Conservation (phyloP, 192 early-diverging fungal genomes). For the Podila minutissima region DNA sequence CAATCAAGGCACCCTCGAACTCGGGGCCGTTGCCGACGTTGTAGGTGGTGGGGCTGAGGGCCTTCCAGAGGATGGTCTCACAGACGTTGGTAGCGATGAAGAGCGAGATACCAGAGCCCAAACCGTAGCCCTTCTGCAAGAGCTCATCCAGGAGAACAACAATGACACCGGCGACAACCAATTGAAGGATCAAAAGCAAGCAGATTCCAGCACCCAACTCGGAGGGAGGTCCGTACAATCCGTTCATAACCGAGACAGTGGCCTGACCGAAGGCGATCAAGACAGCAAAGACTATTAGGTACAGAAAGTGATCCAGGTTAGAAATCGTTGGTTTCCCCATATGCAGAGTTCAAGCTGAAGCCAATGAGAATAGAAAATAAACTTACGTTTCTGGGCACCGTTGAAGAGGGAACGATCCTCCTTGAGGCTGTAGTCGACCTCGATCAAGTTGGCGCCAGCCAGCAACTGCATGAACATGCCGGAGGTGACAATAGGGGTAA, state of each 20-base stretch:
- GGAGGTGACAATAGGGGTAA: conserved; percentile 98
- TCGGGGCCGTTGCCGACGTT: conserved; percentile 98
- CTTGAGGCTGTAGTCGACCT: conserved; percentile 98
- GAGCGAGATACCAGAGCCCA: conserved; percentile 98
- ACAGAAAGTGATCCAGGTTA: neutral
- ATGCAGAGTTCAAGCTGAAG: too few relatives aligned
- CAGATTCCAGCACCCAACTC: conserved; percentile 98
- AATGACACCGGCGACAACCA: conserved; percentile 96
- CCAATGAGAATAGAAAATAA: neutral
- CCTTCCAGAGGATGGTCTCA: conserved; percentile 99
- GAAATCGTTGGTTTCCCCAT: too few relatives aligned
- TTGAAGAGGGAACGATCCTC: conserved; percentile 98
- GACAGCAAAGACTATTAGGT: conserved; percentile 88
- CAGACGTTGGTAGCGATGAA: conserved; percentile 99
- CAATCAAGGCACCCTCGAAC: conserved; percentile 98
- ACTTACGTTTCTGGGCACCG: conserved; percentile 95
- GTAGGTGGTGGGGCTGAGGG: conserved; percentile 96
- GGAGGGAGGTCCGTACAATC: conserved; percentile 96
- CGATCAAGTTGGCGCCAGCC: conserved; percentile 97
- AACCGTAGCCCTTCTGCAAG: conserved; percentile 99
- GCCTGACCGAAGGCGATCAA: conserved; percentile 99
- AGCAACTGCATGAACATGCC: conserved; percentile 99
- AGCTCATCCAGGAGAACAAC: conserved; percentile 99
- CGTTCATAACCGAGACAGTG: conserved; percentile 97
- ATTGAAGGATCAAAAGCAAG: conserved; percentile 95